phyloP scores from a whole-genome alignment of 108 stramenopile genomes.

The Schizochytrium sp. region DNA sequence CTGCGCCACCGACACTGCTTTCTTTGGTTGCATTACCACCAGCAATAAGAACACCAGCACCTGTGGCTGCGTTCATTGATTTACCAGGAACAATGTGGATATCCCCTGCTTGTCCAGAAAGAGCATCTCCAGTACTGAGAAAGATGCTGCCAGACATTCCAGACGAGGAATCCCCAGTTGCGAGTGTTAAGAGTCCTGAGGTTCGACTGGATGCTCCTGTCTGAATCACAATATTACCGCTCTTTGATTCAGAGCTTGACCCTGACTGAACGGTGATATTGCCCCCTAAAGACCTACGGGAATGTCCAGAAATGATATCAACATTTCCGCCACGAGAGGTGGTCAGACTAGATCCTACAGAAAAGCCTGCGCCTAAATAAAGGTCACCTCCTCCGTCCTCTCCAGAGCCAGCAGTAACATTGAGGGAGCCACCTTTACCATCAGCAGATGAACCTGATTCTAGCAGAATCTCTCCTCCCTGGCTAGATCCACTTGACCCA shows the following conservation, averaged over 20 bases:
- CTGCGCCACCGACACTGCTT: not conserved
- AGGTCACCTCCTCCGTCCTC: not conserved
- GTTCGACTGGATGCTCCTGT: not conserved
- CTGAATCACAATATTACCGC: not conserved
- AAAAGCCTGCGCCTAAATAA: not conserved
- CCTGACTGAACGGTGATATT: not conserved
- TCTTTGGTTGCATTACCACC: not conserved
- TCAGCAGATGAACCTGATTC: not conserved
- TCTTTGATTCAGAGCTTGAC: not conserved
- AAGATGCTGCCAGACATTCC: not conserved
- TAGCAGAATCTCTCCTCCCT: not conserved
- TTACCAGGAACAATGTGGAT: not conserved
- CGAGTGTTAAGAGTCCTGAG: not conserved
- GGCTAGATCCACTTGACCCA: not conserved
- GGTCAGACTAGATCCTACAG: not conserved
- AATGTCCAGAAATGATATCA: not conserved
- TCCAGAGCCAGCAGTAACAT: not conserved
- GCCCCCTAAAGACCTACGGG: not conserved
- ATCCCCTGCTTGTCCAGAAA: not conserved
- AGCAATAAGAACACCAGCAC: conserved; percentile 1
- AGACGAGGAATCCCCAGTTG: not conserved
- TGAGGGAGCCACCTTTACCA: not conserved
- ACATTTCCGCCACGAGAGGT: not conserved
- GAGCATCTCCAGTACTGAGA: not conserved
- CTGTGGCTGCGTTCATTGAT: not conserved